Evolutionary conservation across 176 grass and related monocot genomes (phyloP).

Genomic region (Pharus latifolius): DNA sequence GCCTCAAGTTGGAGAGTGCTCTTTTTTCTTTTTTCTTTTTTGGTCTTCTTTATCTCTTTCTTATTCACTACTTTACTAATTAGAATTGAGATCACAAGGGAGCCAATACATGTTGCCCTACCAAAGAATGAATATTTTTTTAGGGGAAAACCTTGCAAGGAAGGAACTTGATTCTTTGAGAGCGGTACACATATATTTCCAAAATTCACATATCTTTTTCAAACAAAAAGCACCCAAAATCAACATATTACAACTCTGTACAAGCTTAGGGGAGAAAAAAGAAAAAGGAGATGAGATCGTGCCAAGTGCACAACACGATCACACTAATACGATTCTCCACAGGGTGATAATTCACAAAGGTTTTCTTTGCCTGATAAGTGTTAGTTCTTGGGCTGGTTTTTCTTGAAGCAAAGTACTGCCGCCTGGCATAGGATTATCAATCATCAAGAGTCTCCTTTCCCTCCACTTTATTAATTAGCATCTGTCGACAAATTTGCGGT

Average conservation of each 20-base stretch:
- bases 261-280: background rate
- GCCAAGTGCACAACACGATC: background rate
- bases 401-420: background rate
- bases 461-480: background rate
- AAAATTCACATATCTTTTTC: background rate
- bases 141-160: too few species aligned
- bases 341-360: background rate
- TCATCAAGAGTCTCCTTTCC: slow-evolving; percentile 32
- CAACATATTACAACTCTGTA: slow-evolving; percentile 14
- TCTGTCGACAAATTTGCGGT: slow-evolving; percentile 16
- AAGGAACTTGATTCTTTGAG: too few species aligned
- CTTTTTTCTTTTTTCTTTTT: too few species aligned
- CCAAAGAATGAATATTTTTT: too few species aligned
- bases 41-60: slow-evolving; percentile 27
- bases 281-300: background rate
- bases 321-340: background rate
- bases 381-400: background rate
- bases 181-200: background rate
- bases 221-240: background rate
- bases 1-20: background rate
- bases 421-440: background rate
- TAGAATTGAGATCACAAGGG: too few species aligned
- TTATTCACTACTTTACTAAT: background rate
- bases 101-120: too few species aligned
- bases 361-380: background rate